Conservation (phyloP, 2,329 filamentous ascomycete species). For the Penicillium sp. region DNA sequence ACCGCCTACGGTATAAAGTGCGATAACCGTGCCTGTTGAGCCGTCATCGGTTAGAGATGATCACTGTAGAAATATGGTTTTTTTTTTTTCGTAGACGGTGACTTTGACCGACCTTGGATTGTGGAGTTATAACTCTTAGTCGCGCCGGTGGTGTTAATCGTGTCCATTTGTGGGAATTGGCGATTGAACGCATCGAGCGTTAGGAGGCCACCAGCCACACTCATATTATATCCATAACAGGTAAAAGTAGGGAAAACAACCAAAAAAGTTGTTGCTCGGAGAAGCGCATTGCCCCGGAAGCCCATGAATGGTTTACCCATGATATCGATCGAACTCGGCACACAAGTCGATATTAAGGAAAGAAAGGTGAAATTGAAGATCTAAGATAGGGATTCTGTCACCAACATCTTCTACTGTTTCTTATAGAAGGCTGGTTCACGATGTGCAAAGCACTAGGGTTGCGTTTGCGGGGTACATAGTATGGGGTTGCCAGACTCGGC, state of each 20-base stretch:
- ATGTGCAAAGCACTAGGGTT: no score
- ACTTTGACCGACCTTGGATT: conserved; percentile 34
- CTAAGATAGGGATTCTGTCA: no score
- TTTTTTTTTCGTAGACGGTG: background rate
- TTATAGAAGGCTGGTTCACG: no score
- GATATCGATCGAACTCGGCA: no score
- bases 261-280: conserved; percentile 22
- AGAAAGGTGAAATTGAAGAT: no score
- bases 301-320: conserved; percentile 19
- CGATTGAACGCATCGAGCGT: conserved; percentile 25
- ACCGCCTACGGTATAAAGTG: conserved; percentile 49
- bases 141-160: conserved; percentile 43
- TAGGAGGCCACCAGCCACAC: conserved; percentile 51
- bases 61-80: background rate
- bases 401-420: no score
- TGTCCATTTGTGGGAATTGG: conserved; percentile 53
- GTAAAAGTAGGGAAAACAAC: conserved; percentile 42
- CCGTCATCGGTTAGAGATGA: background rate
- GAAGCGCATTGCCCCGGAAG: conserved; percentile 23
- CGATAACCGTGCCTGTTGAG: conserved; percentile 41
- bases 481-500: no score
- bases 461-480: no score
- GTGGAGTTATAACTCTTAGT: conserved; percentile 47
- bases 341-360: no score
- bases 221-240: conserved; percentile 55